Evolutionary conservation across 257 asterid species (phyloP).

Genomic region (Fraxinus anomala): DNA sequence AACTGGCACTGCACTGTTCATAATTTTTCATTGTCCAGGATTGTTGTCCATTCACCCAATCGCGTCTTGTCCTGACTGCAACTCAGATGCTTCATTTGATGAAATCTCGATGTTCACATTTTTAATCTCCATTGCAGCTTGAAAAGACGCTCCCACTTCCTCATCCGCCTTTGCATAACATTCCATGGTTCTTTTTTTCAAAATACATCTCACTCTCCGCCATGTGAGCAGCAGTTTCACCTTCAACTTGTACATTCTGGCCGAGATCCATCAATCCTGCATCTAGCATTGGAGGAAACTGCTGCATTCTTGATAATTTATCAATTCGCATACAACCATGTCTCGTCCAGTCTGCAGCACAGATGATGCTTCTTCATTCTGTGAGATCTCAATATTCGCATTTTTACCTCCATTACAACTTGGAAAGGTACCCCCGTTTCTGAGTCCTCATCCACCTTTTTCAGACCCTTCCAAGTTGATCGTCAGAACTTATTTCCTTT

Average conservation of each 20-base stretch:
- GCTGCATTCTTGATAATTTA: conserved; percentile 33
- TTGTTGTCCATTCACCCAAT: neutral
- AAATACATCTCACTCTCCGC: conserved; percentile 9
- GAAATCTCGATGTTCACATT: conserved; percentile 28
- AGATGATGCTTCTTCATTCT: conserved; percentile 29
- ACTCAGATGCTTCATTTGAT: conserved; percentile 28
- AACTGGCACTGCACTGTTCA: neutral
- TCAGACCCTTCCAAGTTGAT: conserved; percentile 38
- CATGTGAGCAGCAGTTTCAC: too few species aligned
- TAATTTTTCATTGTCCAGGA: conserved; percentile 26
- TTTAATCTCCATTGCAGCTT: conserved; percentile 27
- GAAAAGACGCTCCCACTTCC: conserved; percentile 29
- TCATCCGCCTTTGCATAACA: conserved; percentile 20
- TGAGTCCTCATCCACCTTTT: conserved; percentile 1
- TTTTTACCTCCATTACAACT: conserved; percentile 30
- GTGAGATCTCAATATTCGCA: conserved; percentile 39
- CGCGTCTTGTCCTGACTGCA: conserved; percentile 27
- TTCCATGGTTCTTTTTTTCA: conserved; percentile 35
- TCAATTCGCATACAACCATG: conserved; percentile 30
- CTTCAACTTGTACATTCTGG: conserved; percentile 3
- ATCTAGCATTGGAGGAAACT: conserved; percentile 25
- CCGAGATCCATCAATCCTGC: conserved; percentile 29
- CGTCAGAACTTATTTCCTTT: conserved; percentile 20
- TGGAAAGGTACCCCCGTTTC: conserved; percentile 26
- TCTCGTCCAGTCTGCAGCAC: conserved; percentile 24